Conservation (phyloP, 169 alveolate species). For the Fabrea salina region DNA sequence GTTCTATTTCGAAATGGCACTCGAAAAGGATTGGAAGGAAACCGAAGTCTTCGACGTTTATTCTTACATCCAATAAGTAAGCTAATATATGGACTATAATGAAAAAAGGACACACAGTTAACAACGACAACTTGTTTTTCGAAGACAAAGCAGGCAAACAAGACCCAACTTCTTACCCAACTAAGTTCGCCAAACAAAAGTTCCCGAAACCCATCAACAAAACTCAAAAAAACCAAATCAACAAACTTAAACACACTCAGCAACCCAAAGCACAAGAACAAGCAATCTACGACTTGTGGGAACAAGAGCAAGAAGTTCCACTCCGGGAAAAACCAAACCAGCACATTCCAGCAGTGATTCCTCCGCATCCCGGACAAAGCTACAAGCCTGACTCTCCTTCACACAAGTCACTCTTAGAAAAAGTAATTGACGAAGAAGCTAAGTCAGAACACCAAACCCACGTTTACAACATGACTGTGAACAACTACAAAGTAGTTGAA, state of each 20-base stretch:
- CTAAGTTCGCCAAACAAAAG: conserved; percentile 23
- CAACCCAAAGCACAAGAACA: not conserved
- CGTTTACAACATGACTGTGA: not conserved
- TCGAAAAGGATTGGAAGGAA: not conserved
- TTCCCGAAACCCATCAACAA: not conserved
- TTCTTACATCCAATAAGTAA: not conserved
- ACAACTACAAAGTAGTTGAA: conserved; percentile 6
- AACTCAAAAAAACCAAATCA: not conserved
- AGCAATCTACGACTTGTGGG: conserved; percentile 10
- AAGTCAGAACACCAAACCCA: not conserved
- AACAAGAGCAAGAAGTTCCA: not conserved
- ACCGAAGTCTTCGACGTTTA: conserved; percentile 21
- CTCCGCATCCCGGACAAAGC: conserved; percentile 18
- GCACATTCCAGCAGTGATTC: conserved; percentile 28
- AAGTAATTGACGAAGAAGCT: conserved; percentile 9
- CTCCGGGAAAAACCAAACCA: not conserved
- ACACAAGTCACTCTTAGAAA: not conserved
- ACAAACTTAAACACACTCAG: not conserved
- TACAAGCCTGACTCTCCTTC: not conserved
- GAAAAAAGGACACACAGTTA: not conserved
- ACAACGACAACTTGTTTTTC: not conserved
- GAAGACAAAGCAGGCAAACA: not conserved
- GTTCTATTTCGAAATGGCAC: not conserved
- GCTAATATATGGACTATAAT: no score
- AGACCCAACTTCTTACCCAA: not conserved